Evolutionary conservation across 2,329 filamentous ascomycete species (phyloP), one percentile per base, ranked within the genome.

Genomic region (Aureobasidium sp.): DNA sequence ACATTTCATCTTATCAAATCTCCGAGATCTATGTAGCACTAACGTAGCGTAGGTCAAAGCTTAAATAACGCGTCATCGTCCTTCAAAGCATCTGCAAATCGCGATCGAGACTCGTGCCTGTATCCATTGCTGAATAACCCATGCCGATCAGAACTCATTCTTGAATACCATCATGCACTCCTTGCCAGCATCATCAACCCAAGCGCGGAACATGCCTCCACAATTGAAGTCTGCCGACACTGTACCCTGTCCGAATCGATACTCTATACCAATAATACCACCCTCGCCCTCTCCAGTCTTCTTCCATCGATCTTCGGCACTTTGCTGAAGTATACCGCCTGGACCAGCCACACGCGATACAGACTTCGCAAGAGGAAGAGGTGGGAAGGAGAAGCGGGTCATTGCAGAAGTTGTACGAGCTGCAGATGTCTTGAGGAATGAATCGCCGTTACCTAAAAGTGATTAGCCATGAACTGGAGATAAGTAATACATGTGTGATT

Each of bases 131-230:
- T 9, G 16, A 36, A 29, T 53, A 34, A 53, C 13, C 7, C 16
- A 27, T 3, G 29, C 9, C 10, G 11, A 27, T 59, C 29, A 52
- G 32, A 66, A 65, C 37, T 67, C 66, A 61, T 82, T 79, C 55
- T 80, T 76, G 76, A 85, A 88, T 1, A 87, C 80, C 60, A 82
- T 81, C 69, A 85, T 83, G 29, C 79, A 76, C 21, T 80, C 77
- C 62, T 76, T 76, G 0, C 86, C 87, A 1, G 82, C 70, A 4
- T 86, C 81, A 65, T 89, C 83, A 25, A 89, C 76, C 82, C 88
- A 93, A 0, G 90, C 90, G 25, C 91, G 81, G 70, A 91, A 94
- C 89, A 96, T 92, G 0, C 91, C 91, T 5, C 86, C 88, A 67
- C 89, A 94, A 70, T 96, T 96, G 71, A 87, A 91, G 67, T 92